These are phyloP conservation scores for Quercus bicolor DNA, from an alignment of 306 rosid genomes.

Conservation along the genomic window DNA sequence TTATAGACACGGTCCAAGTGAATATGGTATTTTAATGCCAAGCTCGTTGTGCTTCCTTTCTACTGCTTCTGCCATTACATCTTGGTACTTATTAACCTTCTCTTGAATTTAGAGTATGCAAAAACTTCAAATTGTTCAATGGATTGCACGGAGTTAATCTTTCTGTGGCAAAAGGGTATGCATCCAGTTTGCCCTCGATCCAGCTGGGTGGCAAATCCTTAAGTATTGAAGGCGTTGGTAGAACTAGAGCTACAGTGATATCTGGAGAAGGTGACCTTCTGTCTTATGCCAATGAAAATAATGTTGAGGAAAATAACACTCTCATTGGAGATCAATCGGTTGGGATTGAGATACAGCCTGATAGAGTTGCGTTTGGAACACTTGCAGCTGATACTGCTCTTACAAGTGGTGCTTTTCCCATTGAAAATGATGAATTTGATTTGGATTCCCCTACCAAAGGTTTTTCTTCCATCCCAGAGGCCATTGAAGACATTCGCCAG, in stretches of 20 bases:
- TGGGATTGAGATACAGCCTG: constrained; percentile 42
- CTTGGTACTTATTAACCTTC: neutral
- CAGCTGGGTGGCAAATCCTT: constrained; percentile 38
- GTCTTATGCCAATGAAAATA: constrained; percentile 41
- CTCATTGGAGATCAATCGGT: constrained; percentile 19
- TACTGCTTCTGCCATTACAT: neutral
- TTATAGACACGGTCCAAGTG: neutral
- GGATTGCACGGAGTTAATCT: constrained; percentile 25
- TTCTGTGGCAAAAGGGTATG: constrained; percentile 12
- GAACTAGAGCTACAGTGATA: constrained; percentile 45
- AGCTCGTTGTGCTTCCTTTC: neutral
- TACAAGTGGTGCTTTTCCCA: constrained; percentile 36
- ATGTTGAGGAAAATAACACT: constrained; percentile 13
- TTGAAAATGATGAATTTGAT: constrained; percentile 46
- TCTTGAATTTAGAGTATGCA: constrained; percentile 40
- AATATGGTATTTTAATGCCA: neutral
- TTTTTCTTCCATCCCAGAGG: constrained; percentile 76
- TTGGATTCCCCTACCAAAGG: constrained; percentile 65
- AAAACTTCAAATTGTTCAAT: constrained; percentile 40
- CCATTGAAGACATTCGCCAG: constrained; percentile 78
- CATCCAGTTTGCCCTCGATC: constrained; percentile 30
- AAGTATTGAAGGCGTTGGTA: constrained; percentile 25
- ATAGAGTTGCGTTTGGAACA: constrained; percentile 37
- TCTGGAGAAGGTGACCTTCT: constrained; percentile 50
- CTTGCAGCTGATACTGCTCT: constrained; percentile 28